Conservation (phyloP, 2,329 filamentous ascomycete genomes). For the Hymenoscyphus albidus region DNA sequence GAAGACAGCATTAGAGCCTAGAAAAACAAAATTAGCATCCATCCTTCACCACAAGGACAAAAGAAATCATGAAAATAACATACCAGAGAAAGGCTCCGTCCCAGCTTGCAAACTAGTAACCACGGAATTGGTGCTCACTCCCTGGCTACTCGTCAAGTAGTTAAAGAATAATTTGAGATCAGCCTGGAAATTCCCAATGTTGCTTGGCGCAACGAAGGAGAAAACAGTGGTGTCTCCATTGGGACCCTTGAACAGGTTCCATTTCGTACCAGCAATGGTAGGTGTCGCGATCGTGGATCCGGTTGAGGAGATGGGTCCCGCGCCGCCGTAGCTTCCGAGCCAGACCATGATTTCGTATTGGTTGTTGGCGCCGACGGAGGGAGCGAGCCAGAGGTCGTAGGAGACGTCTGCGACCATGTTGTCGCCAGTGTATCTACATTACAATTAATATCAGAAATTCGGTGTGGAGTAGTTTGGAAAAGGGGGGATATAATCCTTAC, state of each 20-base stretch:
- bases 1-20: conserved; percentile 39
- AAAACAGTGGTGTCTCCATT: conserved; percentile 58
- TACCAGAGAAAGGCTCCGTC: conserved; percentile 53
- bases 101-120: conserved; percentile 50
- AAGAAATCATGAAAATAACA: not conserved
- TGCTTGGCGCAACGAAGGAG: conserved; percentile 50
- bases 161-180: conserved; percentile 55
- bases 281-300: conserved; percentile 51
- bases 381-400: conserved; percentile 57
- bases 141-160: conserved; percentile 49
- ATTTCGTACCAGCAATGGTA: conserved; percentile 49
- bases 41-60: not conserved
- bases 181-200: conserved; percentile 49
- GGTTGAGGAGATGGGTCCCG: conserved; percentile 51
- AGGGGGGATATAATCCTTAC: conserved; percentile 28
- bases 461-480: not conserved
- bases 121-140: conserved; percentile 47
- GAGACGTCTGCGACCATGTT: conserved; percentile 54
- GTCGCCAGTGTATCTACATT: conserved; percentile 43
- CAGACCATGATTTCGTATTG: conserved; percentile 65
- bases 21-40: not conserved
- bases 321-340: conserved; percentile 52
- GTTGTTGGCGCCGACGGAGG: conserved; percentile 37
- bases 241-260: conserved; percentile 54
- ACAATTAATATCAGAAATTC: not conserved